phyloP scores from a whole-genome alignment of 345 rosid species.

The Linum usitatissimum region DNA sequence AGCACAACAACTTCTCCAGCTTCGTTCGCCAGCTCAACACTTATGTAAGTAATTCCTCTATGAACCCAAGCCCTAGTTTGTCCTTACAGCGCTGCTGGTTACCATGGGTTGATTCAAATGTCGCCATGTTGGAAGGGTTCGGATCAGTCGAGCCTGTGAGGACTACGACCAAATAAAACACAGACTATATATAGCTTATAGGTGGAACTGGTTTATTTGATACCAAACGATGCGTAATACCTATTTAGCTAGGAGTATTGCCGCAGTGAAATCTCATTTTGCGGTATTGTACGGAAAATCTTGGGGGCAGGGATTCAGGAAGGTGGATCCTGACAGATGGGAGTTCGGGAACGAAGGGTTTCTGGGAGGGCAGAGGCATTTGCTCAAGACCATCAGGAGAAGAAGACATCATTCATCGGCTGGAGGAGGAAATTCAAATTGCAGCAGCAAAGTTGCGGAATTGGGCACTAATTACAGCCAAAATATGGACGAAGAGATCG shows the following conservation, averaged over 20 bases:
- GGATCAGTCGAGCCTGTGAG: too few species aligned
- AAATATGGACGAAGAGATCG: background rate
- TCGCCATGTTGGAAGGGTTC: too few species aligned
- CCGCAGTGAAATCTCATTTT: background rate
- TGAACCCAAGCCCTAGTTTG: background rate
- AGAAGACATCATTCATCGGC: too few species aligned
- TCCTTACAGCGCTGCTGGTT: too few species aligned
- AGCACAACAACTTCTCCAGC: background rate
- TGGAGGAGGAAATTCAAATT: too few species aligned
- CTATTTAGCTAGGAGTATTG: too few species aligned
- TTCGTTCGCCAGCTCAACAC: background rate
- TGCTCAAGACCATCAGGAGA: background rate
- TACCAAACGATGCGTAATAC: too few species aligned
- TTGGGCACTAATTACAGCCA: background rate
- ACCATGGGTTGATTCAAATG: too few species aligned
- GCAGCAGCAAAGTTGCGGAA: background rate
- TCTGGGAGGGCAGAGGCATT: background rate
- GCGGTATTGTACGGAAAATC: background rate
- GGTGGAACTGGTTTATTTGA: too few species aligned
- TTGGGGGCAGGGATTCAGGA: background rate
- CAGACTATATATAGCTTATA: too few species aligned
- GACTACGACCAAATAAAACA: too few species aligned
- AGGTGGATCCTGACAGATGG: conserved; percentile 1
- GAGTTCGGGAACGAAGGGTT: conserved; percentile 1
- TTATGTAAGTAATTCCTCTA: background rate